Evolutionary conservation across 164 flowering plant genomes (phyloP), one percentile per base, ranked within the genome.

Genomic region (Liriodendron chinense): DNA sequence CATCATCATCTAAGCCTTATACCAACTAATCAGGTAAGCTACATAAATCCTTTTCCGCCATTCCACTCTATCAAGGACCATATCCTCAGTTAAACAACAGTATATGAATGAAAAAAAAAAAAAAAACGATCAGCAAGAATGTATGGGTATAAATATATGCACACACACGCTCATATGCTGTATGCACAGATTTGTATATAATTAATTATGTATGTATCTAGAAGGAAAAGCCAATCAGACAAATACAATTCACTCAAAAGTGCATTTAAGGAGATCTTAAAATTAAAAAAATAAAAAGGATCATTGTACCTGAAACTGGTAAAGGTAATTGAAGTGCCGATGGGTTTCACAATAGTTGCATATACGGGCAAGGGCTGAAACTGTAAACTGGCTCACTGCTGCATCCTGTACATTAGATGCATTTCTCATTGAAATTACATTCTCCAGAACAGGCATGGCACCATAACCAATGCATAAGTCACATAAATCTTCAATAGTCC

Each of bases 271-370:
- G 43, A 34, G 43, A 6, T 34, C 43, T 34, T 34, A 34, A 34
- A 34, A 34, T 34, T 34, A 53, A 71, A 7, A 34, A 14, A 24
- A 7, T 1, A 65, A 26, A 28, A 12, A 66, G 8, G 49, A 10
- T 24, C 62, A 72, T 20, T 61, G 50, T 78, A 91, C 99, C 97
- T 89, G 97, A 84, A 96, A 96, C 85, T 82, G 88, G 91, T 94
- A 94, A 18, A 96, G 91, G 81, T 84, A 92, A 85, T 96, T 94
- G 83, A 96, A 94, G 86, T 92, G 97, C 76, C 82, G 86, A 82
- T 96, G 97, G 69, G 90, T 89, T 87, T 96, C 99, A 87, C 97
- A 96, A 82, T 85, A 94, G 75, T 47, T 80, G 83, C 99, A 96
- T 69, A 96, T 94, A 65, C 97, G 93, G 66, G 87, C 82, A 78